Base-by-base conservation (phyloP, 2,329 filamentous ascomycete genomes). In the Claviceps purpurea region DNA sequence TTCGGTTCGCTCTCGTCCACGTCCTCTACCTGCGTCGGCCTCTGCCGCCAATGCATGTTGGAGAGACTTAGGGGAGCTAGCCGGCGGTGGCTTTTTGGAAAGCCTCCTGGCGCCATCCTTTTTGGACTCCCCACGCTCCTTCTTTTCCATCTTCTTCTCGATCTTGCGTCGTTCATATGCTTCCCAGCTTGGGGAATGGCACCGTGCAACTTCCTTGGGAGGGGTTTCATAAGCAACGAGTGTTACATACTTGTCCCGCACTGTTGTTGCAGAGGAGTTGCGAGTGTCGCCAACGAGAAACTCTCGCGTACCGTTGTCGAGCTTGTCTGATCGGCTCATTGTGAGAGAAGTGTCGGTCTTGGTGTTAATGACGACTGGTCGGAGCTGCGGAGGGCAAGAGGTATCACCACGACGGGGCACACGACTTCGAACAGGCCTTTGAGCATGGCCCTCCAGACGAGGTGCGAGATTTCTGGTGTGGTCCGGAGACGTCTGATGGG, bases 171-270 rank as follows among this genome's bases (percentile, higher is more conserved):
- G 71, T 2, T 71, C 70, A 57, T 77, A 77, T 22, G 76, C 73
- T 56, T 81, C 78, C 79, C 79, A 82, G 52, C 73, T 80, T 1
- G 79, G 79, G 1, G 79, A 82, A 52, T 80, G 76, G 55, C 79
- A 83, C 5, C 57, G 58, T 30, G 61, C 62, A 8, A 64, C 59
- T 5, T 65, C 58, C 5, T 63, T 59, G 2, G 62, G 58, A 2
- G 65, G 65, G 1, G 65, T 61, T 44, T 59, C 58, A 43, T 65
- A 66, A 2, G 65, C 61, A 14, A 67, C 64, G 2, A 59, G 60
- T 39, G 65, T 65, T n/a, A 60, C 60, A 6, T 54, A 47, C 18
- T 60, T 65, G 2, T 62, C 61, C 38, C 51, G 50, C 20, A 52
- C 53, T 3, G 53, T 46, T 40, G 52, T 50, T 52, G 56, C 37